Base-by-base conservation (phyloP, 805 yeast genomes). In the Saccharomycopsis capsularis region DNA sequence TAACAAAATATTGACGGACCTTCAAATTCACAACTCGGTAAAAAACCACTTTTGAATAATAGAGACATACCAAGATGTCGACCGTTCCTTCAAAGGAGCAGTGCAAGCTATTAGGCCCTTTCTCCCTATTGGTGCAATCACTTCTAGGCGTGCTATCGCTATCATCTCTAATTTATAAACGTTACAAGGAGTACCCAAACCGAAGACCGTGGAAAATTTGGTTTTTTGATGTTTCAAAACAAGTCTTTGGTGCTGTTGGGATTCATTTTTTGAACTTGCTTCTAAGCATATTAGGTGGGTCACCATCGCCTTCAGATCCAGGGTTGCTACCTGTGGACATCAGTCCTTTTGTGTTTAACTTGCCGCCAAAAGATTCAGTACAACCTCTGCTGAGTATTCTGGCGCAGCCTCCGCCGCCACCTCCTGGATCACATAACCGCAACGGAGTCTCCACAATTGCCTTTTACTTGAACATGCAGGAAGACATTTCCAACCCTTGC, bases 181-280 rank as follows among this genome's bases (percentile, higher is more conserved):
- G 98, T 47, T 77, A 69, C 52, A 77, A 80, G 52, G 99, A 91
- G 59, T 75, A 75, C 52, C 97, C 97, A 1, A 63, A 71, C 40
- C 74, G 89, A 56, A 71, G 99, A 54, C 90, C 95, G 3, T 79
- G 95, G 86, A 74, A 76, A 56, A 81, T 90, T 11, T 91, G 98
- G 98, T 60, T 75, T 16, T 90, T 78, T 60, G 99, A 91, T 62
- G 95, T 91, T 1, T 76, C 86, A 16, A 91, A 93, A 60, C 99
- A 91, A 62, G 73, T 91, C 0, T 67, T 87, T 21, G 99, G 98
- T 0, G 88, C 98, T 0, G 63, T 85, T 24, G 87, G 90, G 1
- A 76, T 91, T 1, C 99, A 91, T 62, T 69, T 84, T 6, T 67
- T 90, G 60, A 91, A 91, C 58, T 72, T 91, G 7, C 63, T 78